Base-by-base conservation (phyloP, 148 eudicot genomes). In the Silene conica region DNA sequence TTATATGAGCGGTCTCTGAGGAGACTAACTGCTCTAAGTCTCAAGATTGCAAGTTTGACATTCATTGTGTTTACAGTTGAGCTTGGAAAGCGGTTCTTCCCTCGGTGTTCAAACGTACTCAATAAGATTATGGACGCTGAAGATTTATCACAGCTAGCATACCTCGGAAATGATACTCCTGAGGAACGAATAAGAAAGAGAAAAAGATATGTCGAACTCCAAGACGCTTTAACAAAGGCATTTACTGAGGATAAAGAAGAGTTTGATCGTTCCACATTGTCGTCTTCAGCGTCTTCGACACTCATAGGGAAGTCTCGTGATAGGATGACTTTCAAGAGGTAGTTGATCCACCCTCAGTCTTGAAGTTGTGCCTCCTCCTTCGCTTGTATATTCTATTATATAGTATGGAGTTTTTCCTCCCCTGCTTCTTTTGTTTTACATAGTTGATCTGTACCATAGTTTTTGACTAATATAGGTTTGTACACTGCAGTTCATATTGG, bases 1-100 rank as follows among this genome's bases (percentile, higher is more conserved):
- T 50, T 50, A 50, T 50, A 50, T 12, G 16, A 9, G 3, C 52
- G 5, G 52, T 48, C 54, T 48, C 8, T 48, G 54, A 15, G 55
- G 55, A 50, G 55, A 50, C 15, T 13, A 50, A 50, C 55, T 64
- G 46, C 68, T 31, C 22, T 22, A 28, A 12, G 5, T 14, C 68
- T 64, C 68, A 64, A 26, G 66, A 43, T 34, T 8, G 11, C 41
- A 38, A 31, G 16, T 34, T 13, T 56, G 65, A 38, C 63, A 31
- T 28, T 66, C 16, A 64, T 67, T 77, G 19, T 50, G 28, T 82
- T 61, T 34, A 59, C 87, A 92, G 98, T 92, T 85, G 90, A 89
- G 80, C 85, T 92, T 6, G 98, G 96, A 70, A 92, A 90, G 76
- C 96, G 90, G 23, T 92, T 82, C 82, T 92, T 92, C 80, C 98